Evolutionary conservation across 2,329 filamentous ascomycete genomes (phyloP), one percentile per base, ranked within the genome.

Genomic region (Aureobasidium zeae): DNA sequence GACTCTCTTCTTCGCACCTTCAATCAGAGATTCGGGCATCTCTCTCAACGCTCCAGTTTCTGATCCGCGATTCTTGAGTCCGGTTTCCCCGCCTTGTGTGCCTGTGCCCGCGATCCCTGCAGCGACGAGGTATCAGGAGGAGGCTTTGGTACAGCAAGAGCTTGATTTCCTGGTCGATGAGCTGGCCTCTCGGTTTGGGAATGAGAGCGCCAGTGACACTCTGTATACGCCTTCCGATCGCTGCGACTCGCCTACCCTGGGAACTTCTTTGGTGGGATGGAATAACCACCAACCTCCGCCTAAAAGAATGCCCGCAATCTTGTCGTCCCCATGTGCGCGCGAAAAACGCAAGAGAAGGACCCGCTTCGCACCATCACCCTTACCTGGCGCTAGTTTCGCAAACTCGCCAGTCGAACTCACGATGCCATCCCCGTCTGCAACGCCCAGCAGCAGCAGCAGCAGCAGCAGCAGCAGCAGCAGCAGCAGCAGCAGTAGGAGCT

Each of bases 331-430:
- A n/a, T n/a, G n/a, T n/a, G n/a, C n/a, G n/a, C n/a, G n/a, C n/a
- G n/a, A n/a, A n/a, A n/a, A n/a, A 11, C 10, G 13, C 10, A 2
- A 32, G 20, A 32, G n/a, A n/a, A n/a, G 20, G 20, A 4, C 12
- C 17, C 6, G 6, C 37, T 3, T 24, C 37, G 5, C 22, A 7
- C 7, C 22, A 6, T 25, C 22, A 7, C 15, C 41, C n/a, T 31
- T 44, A 12, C 41, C 41, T 6, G 41, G 41, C 12, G 41, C 41
- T 15, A 44, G 41, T 28, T 31, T 34, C 22, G 22, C 30, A 30
- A 44, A 44, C 24, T 34, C 32, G 9, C 30, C 41, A 1, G 17
- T 45, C 25, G 26, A 39, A 5, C 10, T 32, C 10, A n/a, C n/a
- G n/a, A n/a, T n/a, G 31, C 37, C 11, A 25, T 32, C 5, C 37